Conservation (phyloP, 2,329 filamentous ascomycete genomes). For the Aureobasidium sp. region DNA sequence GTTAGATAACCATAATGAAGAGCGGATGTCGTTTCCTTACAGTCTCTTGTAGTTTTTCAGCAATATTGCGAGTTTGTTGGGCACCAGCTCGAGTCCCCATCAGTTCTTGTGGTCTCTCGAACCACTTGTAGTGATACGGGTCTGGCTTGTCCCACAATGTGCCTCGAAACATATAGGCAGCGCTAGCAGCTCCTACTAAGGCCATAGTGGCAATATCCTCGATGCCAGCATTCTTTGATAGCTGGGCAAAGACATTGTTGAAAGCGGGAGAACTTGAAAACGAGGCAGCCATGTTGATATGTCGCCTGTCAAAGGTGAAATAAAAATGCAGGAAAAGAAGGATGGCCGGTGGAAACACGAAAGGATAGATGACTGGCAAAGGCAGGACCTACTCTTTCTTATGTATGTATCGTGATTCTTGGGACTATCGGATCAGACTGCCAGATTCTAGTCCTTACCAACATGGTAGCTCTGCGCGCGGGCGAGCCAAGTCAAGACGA, state of each 20-base stretch:
- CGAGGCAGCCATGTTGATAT: not conserved
- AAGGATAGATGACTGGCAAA: not conserved
- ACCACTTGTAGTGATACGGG: slow-evolving; percentile 5
- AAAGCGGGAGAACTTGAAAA: not conserved
- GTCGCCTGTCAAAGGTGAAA: not conserved
- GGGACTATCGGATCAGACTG: not conserved
- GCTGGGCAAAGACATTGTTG: not conserved
- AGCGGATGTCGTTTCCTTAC: not conserved
- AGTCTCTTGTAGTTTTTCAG: not conserved
- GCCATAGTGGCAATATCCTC: slow-evolving; percentile 20
- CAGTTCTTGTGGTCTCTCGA: slow-evolving; percentile 1
- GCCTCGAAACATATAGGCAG: slow-evolving; percentile 2
- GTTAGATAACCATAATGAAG: too few relatives aligned
- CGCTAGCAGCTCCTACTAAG: slow-evolving; percentile 17
- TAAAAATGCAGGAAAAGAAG: not conserved
- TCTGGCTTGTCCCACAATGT: slow-evolving; percentile 5
- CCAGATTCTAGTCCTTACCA: not conserved
- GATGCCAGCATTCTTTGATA: not conserved
- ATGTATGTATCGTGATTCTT: not conserved
- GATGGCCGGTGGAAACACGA: not conserved
- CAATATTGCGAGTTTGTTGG: slow-evolving; percentile 1
- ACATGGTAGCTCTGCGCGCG: not conserved
- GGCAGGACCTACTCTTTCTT: not conserved
- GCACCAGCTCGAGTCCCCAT: not conserved
- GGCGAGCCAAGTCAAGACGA: not conserved